Evolutionary conservation across 805 yeast species (phyloP), one percentile per base, ranked within the genome.

Genomic region (Kodamaea lidongshanica): DNA sequence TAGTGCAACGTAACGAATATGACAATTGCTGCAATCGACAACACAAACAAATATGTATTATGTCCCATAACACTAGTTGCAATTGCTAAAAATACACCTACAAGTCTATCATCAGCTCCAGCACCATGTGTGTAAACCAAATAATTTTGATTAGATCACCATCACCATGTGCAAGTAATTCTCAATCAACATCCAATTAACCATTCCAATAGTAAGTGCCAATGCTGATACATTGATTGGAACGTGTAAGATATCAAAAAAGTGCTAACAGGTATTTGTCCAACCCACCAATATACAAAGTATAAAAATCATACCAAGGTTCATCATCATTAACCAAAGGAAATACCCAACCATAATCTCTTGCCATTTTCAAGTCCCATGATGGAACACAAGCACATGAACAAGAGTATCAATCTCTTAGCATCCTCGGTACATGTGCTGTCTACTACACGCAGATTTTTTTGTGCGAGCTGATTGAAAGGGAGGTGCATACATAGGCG

Each of bases 211-310:
- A 5, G 95, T 81, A 11, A 88, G 92, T 0, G 97, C 96, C 27
- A 92, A 66, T 0, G 98, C 97, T 1, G 98, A 98, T 8, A 92
- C 96, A 52, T 92, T 92, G 37, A 92, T 92, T 4, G 98, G 98
- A 7, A 92, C 98, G 47, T 92, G 98, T 33, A 92, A 61, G 22
- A 92, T 81, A 8, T 98, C 98, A 48, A 92, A 92, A 51, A 92
- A 92, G 65, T 0, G 98, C 98, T 33, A 89, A 59, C 96, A 92
- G 98, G 98, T 12, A 87, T 38, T 46, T 87, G 85, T 32, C 68
- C 95, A 85, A 52, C 84, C 76, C 11, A 86, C 92, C 16, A 69
- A 54, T 4, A 60, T 84, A 92, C 13, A 80, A 61, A 21, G 63
- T 57, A 56, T 89, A 92, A 50, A 88, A 87, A 12, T 74, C 72